A percentile compares a stretch with the other conserved stretches of the same genome.
Evolutionary conservation across 225 moss, liverwort and hornwort species (phyloP).

Genomic region (Takakia lepidozioides): DNA sequence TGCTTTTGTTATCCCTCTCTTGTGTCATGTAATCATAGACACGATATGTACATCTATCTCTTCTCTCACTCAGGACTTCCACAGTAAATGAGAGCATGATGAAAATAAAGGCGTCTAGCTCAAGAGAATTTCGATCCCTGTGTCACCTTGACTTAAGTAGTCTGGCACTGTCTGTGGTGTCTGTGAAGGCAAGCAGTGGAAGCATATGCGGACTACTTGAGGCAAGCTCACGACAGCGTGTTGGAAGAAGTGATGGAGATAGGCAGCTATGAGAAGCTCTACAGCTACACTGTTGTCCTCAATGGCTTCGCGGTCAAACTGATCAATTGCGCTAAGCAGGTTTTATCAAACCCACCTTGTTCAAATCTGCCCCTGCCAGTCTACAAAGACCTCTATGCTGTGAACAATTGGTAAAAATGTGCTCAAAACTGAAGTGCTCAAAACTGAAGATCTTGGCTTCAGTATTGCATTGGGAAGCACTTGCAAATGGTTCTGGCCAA

Average conservation of each 20-base stretch:
- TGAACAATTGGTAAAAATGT: too few relatives aligned
- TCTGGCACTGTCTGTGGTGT: not conserved
- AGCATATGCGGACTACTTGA: not conserved
- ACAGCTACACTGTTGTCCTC: not conserved
- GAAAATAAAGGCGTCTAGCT: not conserved
- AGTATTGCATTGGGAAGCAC: too few relatives aligned
- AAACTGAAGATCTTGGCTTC: too few relatives aligned
- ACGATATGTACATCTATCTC: too few relatives aligned
- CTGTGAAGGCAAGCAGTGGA: not conserved
- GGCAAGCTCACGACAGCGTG: not conserved
- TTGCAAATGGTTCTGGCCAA: too few relatives aligned
- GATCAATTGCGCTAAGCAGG: not conserved
- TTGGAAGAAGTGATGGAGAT: not conserved
- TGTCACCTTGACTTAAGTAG: not conserved
- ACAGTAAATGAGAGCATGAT: not conserved
- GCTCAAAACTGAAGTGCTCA: too few relatives aligned
- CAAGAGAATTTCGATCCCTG: not conserved
- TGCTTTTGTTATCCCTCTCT: too few relatives aligned
- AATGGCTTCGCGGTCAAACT: not conserved
- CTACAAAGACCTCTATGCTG: too few relatives aligned
- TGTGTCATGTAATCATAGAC: too few relatives aligned
- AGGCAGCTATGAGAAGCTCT: conserved; percentile 1
- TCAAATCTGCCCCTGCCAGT: not conserved
- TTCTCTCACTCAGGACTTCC: not conserved
- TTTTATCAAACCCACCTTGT: not conserved